These are phyloP conservation scores for Solanum rostratum DNA, from an alignment of 257 asterid genomes.

Conservation along the genomic window DNA sequence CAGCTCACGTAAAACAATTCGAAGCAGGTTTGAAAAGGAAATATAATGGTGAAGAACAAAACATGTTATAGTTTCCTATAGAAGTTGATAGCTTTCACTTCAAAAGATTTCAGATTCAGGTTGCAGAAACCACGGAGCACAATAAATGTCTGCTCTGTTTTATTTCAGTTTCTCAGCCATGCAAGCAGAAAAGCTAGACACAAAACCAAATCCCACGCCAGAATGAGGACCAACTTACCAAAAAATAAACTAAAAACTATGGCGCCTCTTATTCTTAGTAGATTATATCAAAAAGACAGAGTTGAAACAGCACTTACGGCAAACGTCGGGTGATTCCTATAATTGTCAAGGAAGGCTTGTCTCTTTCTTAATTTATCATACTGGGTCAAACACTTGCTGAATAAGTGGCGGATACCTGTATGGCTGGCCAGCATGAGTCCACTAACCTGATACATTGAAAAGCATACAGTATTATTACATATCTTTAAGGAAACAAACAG, in stretches of 20 bases:
- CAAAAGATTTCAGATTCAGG: neutral
- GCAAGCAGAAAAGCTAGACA: neutral
- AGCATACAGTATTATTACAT: neutral
- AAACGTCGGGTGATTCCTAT: constrained; percentile 87
- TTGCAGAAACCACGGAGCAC: neutral
- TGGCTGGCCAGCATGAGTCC: constrained; percentile 99
- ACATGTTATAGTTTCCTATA: neutral
- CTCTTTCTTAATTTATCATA: constrained; percentile 95
- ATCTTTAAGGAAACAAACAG: neutral
- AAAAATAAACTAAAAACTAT: neutral
- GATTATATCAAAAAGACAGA: neutral
- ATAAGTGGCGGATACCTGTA: constrained; percentile 98
- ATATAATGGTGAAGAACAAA: neutral
- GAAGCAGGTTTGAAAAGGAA: neutral
- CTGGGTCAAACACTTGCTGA: constrained; percentile 92
- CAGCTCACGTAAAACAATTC: neutral
- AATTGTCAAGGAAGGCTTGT: constrained; percentile 97
- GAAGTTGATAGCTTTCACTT: neutral
- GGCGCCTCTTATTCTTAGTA: neutral
- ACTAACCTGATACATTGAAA: constrained; percentile 51
- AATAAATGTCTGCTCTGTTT: neutral
- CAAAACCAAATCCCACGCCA: neutral
- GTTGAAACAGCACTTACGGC: constrained; percentile 54
- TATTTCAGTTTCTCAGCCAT: neutral
- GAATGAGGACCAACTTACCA: neutral